These are phyloP conservation scores for Oryza meridionalis DNA, from an alignment of 176 grass and related monocot species.

Conservation along the genomic window DNA sequence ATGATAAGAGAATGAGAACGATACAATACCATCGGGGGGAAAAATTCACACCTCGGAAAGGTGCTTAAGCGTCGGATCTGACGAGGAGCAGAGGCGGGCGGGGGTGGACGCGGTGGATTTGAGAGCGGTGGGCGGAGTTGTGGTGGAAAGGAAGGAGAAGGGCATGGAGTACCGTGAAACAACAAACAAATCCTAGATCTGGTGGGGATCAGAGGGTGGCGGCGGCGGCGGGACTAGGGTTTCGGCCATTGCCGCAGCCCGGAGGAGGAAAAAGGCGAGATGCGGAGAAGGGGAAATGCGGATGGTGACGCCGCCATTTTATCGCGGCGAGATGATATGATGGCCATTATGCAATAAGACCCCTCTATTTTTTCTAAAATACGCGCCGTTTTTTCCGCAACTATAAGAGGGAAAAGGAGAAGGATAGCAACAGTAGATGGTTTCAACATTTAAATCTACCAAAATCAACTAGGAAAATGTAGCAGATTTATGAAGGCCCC, in stretches of 20 bases:
- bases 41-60: background rate
- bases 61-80: slow-evolving; percentile 5
- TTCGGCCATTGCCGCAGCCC: background rate
- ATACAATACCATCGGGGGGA: background rate
- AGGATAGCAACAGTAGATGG: background rate
- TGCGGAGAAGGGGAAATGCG: background rate
- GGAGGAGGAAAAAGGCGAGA: background rate
- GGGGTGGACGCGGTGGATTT: background rate
- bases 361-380: background rate
- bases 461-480: no score
- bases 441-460: no score
- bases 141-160: no score
- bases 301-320: background rate
- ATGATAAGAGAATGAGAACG: background rate
- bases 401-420: slow-evolving; percentile 12
- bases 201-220: background rate
- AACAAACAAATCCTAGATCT: background rate
- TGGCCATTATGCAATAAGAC: background rate
- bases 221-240: slow-evolving; percentile 41
- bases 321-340: background rate
- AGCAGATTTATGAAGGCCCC: no score
- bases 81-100: background rate
- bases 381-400: background rate
- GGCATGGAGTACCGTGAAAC: background rate
- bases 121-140: background rate